These are phyloP conservation scores for Hyphodiscus hymeniophilus DNA, from an alignment of 495 filamentous ascomycete genomes.

Conservation along the genomic window DNA sequence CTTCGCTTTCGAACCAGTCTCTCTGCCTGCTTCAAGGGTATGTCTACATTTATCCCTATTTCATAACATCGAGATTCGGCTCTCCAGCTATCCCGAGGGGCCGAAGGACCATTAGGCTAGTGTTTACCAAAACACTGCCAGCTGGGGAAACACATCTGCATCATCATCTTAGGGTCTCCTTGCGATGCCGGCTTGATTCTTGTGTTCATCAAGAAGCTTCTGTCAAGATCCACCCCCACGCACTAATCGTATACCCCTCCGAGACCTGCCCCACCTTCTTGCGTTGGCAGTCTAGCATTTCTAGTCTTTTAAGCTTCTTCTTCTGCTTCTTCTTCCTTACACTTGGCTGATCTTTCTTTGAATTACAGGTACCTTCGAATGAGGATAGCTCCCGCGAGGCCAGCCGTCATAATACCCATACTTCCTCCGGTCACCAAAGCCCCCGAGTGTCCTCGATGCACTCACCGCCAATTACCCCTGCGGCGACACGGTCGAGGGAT, in stretches of 20 bases:
- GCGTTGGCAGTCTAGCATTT: slow-evolving; percentile 11
- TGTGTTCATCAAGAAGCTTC: background rate
- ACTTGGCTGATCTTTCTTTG: slow-evolving; percentile 6
- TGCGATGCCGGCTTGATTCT: slow-evolving; percentile 1
- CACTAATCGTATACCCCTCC: slow-evolving; percentile 6
- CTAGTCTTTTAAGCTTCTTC: slow-evolving; percentile 9
- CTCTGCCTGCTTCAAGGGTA: slow-evolving; percentile 80
- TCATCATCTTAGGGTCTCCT: slow-evolving; percentile 1
- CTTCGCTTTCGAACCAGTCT: slow-evolving; percentile 80
- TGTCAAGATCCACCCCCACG: slow-evolving; percentile 12
- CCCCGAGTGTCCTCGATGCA: slow-evolving; percentile 52
- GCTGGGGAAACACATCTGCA: background rate
- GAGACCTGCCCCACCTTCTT: slow-evolving; percentile 12
- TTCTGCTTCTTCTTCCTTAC: background rate
- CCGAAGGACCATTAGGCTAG: background rate
- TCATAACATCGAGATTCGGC: too few species aligned
- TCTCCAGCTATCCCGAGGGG: background rate
- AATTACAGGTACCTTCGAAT: slow-evolving; percentile 13
- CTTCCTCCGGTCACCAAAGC: slow-evolving; percentile 20
- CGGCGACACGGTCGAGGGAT: slow-evolving; percentile 57
- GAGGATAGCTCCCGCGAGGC: slow-evolving; percentile 26
- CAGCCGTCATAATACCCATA: slow-evolving; percentile 21
- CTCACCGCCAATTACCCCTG: slow-evolving; percentile 84
- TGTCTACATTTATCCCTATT: slow-evolving; percentile 25
- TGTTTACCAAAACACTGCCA: background rate